Evolutionary conservation across 331 rosid species (phyloP), one percentile per base, ranked within the genome.

Genomic region (Saraca asoca): DNA sequence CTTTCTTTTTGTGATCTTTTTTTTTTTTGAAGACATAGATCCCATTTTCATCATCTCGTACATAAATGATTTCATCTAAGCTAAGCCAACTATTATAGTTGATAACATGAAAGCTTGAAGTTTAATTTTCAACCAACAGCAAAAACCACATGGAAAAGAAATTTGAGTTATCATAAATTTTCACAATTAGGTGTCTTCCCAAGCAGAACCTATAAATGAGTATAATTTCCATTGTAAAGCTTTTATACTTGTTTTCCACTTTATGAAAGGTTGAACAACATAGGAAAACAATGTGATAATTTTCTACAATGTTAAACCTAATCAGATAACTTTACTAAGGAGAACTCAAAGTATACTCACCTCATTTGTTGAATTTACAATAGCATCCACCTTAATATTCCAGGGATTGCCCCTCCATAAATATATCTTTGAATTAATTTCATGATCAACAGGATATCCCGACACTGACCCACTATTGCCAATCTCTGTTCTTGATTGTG

Each of bases 351-450:
- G 14, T 16, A 45, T 14, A 51, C 88, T 74, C 29, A 87, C 97
- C 91, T 93, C 98, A 72, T 90, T 93, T 49, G 96, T 90, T 4
- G 98, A 87, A 82, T 93, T 93, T 59, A 93, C 96, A 39, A 93
- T 94, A 39, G 97, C 97, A 84, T 93, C 98, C 70, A 90, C 98
- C 80, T 90, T 96, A 17, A 93, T 91, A 79, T 87, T 93, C 98
- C 98, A 93, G 2, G 98, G 95, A 66, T 84, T 66, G 60, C 98
- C 98, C 75, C 95, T 85, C 98, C 98, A 93, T 56, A 93, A 77
- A 76, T 90, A 93, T 76, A 88, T 84, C 95, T 75, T 90, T 0
- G 82, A 84, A 73, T 90, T 90, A 70, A 86, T 76, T 51, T 93
- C 98, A 56, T 84, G 91, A 56, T 87, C 87, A 59, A 93, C 88